These are phyloP conservation scores for Phoma sp. DNA, from an alignment of 2,329 filamentous ascomycete species.

Conservation along the genomic window DNA sequence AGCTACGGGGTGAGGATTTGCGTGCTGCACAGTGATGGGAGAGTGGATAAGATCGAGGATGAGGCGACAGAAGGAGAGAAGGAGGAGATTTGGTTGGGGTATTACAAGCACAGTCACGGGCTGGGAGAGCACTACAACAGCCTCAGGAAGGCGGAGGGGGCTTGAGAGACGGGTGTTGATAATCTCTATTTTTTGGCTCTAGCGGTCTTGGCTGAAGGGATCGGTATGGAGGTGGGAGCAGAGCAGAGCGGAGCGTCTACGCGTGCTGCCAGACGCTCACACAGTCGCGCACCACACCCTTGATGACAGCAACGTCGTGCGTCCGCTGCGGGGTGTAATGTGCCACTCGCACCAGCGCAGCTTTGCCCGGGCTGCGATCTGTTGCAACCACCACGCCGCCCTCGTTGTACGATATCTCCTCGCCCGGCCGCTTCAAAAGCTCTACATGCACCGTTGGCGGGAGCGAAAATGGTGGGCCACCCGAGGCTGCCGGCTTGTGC, in stretches of 20 bases:
- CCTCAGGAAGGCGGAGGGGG: conserved; percentile 54
- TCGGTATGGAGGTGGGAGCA: too few species aligned
- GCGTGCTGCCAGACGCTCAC: conserved; percentile 56
- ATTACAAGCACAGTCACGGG: conserved; percentile 92
- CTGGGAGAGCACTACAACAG: conserved; percentile 98
- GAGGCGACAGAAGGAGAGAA: conserved; percentile 51
- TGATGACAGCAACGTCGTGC: conserved; percentile 54
- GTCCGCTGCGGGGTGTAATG: conserved; percentile 64
- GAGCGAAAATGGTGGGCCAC: conserved; percentile 76
- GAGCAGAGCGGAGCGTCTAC: background rate
- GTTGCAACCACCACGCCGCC: conserved; percentile 58
- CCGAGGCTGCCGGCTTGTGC: conserved; percentile 67
- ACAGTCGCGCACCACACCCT: conserved; percentile 58
- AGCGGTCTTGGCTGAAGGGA: too few species aligned
- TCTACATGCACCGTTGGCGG: conserved; percentile 73
- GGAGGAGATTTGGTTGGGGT: conserved; percentile 84
- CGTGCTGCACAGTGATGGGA: conserved; percentile 81
- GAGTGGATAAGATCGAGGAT: conserved; percentile 75
- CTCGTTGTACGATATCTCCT: conserved; percentile 67
- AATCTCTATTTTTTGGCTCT: background rate
- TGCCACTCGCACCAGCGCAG: conserved; percentile 53
- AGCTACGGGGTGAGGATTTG: conserved; percentile 81
- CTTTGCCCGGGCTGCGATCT: conserved; percentile 51
- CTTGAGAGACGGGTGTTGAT: background rate
- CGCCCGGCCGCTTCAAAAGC: conserved; percentile 72